phyloP scores from a whole-genome alignment of 2,329 filamentous ascomycete species.

The Curvularia sp. region DNA sequence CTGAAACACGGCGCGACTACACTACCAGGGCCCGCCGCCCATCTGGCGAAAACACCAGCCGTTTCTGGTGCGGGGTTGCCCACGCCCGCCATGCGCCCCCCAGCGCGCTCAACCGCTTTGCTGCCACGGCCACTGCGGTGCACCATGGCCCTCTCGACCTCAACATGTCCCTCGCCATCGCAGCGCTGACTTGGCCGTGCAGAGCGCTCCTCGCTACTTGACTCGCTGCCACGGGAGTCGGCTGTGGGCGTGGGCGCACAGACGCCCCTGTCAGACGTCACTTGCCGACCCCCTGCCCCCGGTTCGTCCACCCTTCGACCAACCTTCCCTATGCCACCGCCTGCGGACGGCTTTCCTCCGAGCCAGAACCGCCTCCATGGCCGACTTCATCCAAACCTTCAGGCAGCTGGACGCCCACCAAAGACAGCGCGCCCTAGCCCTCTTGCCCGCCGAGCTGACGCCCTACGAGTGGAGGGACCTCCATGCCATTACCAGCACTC shows the following conservation, averaged over 20 bases:
- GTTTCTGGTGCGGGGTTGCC: slow-evolving; percentile 20
- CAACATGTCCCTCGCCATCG: too few species aligned
- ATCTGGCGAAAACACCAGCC: slow-evolving; percentile 20
- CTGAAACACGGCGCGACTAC: slow-evolving; percentile 22
- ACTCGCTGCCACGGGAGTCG: background rate
- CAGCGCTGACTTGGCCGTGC: too few species aligned
- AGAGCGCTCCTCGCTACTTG: background rate
- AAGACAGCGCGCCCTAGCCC: slow-evolving; percentile 32
- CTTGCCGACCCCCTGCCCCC: background rate
- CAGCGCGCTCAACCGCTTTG: too few species aligned
- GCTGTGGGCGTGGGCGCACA: slow-evolving; percentile 3
- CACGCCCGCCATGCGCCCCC: too few species aligned
- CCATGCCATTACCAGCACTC: slow-evolving; percentile 24
- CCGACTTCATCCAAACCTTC: slow-evolving; percentile 30
- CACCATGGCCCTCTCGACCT: background rate
- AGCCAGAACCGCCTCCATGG: slow-evolving; percentile 6
- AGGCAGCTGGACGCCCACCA: slow-evolving; percentile 19
- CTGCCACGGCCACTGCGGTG: too few species aligned
- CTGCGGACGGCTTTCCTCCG: slow-evolving; percentile 1
- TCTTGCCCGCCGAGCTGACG: slow-evolving; percentile 34
- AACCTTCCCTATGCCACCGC: slow-evolving; percentile 10
- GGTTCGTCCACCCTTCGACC: slow-evolving; percentile 6
- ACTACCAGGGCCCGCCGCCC: slow-evolving; percentile 14
- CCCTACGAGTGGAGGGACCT: slow-evolving; percentile 43
- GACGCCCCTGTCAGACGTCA: slow-evolving; percentile 10